phyloP scores from a whole-genome alignment of 257 asterid species.

The Plantago major region DNA sequence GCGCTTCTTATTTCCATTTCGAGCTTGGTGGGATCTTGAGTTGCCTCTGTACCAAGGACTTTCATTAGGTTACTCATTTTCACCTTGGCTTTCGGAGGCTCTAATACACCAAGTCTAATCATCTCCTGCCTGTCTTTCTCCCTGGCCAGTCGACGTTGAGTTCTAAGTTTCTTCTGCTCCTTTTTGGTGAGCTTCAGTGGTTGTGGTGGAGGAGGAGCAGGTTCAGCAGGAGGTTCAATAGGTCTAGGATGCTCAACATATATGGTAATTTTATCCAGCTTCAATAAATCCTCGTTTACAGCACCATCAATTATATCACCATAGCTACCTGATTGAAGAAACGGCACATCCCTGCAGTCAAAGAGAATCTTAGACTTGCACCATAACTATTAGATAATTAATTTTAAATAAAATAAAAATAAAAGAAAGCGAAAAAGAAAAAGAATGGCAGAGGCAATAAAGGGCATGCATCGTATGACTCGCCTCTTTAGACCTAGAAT shows the following conservation, averaged over 20 bases:
- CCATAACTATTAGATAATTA: neutral
- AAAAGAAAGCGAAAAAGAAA: neutral
- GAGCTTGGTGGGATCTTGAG: slow-evolving; percentile 93
- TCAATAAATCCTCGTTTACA: slow-evolving; percentile 41
- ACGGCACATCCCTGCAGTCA: slow-evolving; percentile 66
- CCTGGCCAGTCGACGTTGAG: slow-evolving; percentile 72
- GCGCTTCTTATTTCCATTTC: slow-evolving; percentile 95
- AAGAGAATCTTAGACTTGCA: neutral
- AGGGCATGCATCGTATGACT: too few species aligned
- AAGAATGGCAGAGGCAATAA: too few species aligned
- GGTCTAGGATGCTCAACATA: slow-evolving; percentile 91
- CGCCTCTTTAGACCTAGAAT: too few species aligned
- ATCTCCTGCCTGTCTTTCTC: slow-evolving; percentile 95
- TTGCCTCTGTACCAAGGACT: slow-evolving; percentile 95
- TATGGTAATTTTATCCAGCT: slow-evolving; percentile 69
- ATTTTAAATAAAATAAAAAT: neutral
- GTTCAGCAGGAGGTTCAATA: slow-evolving; percentile 86
- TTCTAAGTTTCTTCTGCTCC: slow-evolving; percentile 95
- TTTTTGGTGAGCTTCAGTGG: slow-evolving; percentile 85
- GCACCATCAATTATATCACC: slow-evolving; percentile 42
- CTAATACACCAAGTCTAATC: slow-evolving; percentile 81
- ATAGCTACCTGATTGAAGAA: slow-evolving; percentile 54
- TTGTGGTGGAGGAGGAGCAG: slow-evolving; percentile 93
- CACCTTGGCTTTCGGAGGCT: slow-evolving; percentile 87
- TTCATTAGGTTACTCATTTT: slow-evolving; percentile 98